Evolutionary conservation across 2,329 filamentous ascomycete genomes (phyloP).

Genomic region (Talaromyces sp.): DNA sequence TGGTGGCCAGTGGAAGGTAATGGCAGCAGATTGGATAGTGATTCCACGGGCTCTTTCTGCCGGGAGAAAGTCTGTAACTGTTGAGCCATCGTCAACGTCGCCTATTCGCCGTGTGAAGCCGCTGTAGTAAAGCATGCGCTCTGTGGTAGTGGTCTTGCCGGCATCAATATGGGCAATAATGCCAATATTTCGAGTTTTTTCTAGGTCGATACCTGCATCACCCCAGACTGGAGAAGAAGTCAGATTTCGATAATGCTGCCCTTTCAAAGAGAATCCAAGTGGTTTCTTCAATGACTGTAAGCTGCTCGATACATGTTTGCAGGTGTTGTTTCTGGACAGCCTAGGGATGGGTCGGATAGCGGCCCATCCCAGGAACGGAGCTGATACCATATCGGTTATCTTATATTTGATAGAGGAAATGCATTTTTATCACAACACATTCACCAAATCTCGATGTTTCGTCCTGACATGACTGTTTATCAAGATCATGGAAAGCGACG

Average conservation of each 20-base stretch:
- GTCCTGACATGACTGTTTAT: background rate
- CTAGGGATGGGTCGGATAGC: conserved; percentile 8
- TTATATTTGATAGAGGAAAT: background rate
- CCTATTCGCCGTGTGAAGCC: conserved; percentile 84
- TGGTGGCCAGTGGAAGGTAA: conserved; percentile 90
- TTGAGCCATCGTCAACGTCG: conserved; percentile 94
- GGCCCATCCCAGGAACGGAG: conserved; percentile 13
- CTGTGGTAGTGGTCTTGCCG: conserved; percentile 96
- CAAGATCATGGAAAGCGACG: background rate
- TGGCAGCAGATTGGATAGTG: conserved; percentile 95
- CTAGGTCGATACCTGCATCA: conserved; percentile 38
- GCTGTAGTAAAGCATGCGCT: conserved; percentile 98
- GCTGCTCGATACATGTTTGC: conserved; percentile 7
- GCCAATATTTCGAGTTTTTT: conserved; percentile 85
- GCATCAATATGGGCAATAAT: conserved; percentile 99
- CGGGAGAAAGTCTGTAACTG: conserved; percentile 93
- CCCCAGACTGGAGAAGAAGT: conserved; percentile 26
- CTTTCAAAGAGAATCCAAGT: background rate
- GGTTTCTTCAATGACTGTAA: background rate
- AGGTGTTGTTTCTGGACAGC: conserved; percentile 4
- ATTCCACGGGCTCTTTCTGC: conserved; percentile 89
- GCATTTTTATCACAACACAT: background rate
- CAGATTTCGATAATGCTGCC: conserved; percentile 23
- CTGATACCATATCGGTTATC: conserved; percentile 10
- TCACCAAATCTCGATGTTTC: background rate